Evolutionary conservation across 768 basidiomycete species (phyloP).

Genomic region (Boletus eberwhitei): DNA sequence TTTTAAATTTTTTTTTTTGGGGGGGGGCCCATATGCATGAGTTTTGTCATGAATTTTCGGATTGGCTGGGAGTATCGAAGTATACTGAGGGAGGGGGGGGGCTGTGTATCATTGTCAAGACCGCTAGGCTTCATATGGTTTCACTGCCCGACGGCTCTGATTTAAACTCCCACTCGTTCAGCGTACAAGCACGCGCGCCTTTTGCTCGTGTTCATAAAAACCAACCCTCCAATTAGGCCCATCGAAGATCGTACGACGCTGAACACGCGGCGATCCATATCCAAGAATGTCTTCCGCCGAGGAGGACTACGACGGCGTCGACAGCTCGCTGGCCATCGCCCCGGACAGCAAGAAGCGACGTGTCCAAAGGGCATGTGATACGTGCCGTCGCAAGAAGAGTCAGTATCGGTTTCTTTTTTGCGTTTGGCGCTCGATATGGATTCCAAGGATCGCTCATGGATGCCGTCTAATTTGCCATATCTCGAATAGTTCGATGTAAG

Average conservation of each 20-base stretch:
- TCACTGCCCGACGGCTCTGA: not conserved
- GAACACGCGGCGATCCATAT: not conserved
- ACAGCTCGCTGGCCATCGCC: conserved; percentile 24
- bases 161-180: not conserved
- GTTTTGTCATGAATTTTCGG: not conserved
- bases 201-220: not conserved
- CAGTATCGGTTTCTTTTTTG: conserved; percentile 19
- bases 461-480: not conserved
- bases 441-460: not conserved
- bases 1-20: too few relatives aligned
- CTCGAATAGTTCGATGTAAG: conserved; percentile 25
- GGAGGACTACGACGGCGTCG: conserved; percentile 54
- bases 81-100: too few relatives aligned
- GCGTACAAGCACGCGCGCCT: not conserved
- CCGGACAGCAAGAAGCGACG: conserved; percentile 61
- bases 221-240: not conserved
- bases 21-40: too few relatives aligned
- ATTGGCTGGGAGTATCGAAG: not conserved
- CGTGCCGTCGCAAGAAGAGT: conserved; percentile 84
- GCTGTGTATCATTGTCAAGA: not conserved
- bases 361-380: conserved; percentile 78
- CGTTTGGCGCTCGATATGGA: not conserved
- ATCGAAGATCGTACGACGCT: not conserved
- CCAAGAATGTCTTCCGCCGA: conserved; percentile 51
- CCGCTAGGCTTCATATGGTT: too few relatives aligned